A percentile compares a stretch with the other conserved stretches of the same genome.
Conservation (phyloP, 805 yeast species). For the Saccharomycopsis capsularis region DNA sequence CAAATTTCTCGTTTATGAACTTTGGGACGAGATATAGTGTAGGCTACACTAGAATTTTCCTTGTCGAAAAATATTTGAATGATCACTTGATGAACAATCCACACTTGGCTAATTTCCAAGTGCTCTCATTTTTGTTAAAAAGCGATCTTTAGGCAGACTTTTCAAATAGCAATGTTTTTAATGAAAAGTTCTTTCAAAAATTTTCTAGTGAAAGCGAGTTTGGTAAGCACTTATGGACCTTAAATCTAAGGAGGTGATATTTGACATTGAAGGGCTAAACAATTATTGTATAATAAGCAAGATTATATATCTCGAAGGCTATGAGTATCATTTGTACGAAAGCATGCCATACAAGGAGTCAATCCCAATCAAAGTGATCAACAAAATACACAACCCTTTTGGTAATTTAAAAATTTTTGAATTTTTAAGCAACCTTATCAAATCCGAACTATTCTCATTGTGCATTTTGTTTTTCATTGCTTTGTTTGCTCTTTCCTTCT, state of each 20-base stretch:
- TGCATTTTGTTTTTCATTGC: background rate
- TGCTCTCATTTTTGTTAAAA: constrained; percentile 10
- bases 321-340: constrained; percentile 10
- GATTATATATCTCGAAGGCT: constrained; percentile 1
- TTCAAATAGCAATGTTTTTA: constrained; percentile 4
- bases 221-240: constrained; percentile 5
- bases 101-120: constrained; percentile 9
- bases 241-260: background rate
- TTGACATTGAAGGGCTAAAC: constrained; percentile 3
- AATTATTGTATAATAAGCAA: constrained; percentile 13
- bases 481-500: background rate
- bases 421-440: constrained; percentile 8
- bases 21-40: background rate
- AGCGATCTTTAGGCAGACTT: background rate
- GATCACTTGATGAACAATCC: background rate
- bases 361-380: constrained; percentile 2
- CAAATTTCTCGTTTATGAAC: constrained; percentile 6
- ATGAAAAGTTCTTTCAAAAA: constrained; percentile 2
- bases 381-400: constrained; percentile 4
- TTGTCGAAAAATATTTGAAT: constrained; percentile 4
- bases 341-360: background rate
- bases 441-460: constrained; percentile 4
- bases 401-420: constrained; percentile 4
- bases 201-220: constrained; percentile 4
- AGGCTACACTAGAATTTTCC: constrained; percentile 2